A percentile compares a stretch with the other conserved stretches of the same genome.
Evolutionary conservation across 108 stramenopile genomes (phyloP).

Genomic region (Fragilariopsis cylindrus): DNA sequence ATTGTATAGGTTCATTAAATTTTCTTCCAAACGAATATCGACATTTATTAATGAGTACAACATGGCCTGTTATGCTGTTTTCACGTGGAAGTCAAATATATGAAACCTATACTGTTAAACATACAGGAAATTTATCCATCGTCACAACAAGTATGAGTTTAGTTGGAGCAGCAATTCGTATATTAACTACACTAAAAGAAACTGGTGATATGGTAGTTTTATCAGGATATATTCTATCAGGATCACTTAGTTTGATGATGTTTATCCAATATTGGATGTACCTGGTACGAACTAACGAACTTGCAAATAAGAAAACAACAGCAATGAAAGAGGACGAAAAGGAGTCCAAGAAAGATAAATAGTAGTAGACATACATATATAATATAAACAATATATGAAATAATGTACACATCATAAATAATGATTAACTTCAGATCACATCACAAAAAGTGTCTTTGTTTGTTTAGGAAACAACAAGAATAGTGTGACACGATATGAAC

Average conservation of each 20-base stretch:
- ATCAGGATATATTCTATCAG: constrained; percentile 49
- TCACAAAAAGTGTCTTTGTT: too few relatives aligned
- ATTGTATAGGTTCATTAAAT: constrained; percentile 38
- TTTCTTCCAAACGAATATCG: constrained; percentile 52
- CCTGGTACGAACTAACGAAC: constrained; percentile 50
- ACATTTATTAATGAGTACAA: constrained; percentile 62
- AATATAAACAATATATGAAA: too few relatives aligned
- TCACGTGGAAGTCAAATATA: constrained; percentile 67
- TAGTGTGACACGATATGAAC: too few relatives aligned
- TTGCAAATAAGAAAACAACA: constrained; percentile 30
- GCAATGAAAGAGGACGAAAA: constrained; percentile 40
- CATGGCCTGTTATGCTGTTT: constrained; percentile 58
- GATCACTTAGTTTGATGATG: constrained; percentile 54
- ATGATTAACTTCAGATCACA: too few relatives aligned
- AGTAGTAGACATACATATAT: too few relatives aligned
- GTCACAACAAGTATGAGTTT: constrained; percentile 70
- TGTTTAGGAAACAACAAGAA: too few relatives aligned
- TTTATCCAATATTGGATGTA: constrained; percentile 68
- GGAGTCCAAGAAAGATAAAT: neutral
- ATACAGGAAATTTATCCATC: constrained; percentile 75
- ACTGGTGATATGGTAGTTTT: constrained; percentile 75
- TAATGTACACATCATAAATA: too few relatives aligned
- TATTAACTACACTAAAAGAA: constrained; percentile 77
- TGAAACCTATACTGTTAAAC: constrained; percentile 56
- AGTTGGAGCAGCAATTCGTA: constrained; percentile 58